These are phyloP conservation scores for Talaromyces sp. DNA, from an alignment of 2,329 filamentous ascomycete species.

Conservation along the genomic window DNA sequence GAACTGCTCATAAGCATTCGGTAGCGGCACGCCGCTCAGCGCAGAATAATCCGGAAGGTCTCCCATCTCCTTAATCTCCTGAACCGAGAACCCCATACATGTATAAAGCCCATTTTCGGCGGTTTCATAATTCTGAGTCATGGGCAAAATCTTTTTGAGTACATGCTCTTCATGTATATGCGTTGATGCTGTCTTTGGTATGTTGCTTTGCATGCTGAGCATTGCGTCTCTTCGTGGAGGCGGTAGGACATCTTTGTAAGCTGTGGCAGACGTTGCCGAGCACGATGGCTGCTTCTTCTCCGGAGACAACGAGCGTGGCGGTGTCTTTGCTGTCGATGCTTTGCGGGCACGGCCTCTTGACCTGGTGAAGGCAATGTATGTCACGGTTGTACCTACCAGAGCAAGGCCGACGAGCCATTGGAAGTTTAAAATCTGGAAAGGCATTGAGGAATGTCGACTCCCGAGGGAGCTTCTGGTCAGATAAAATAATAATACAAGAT, in stretches of 20 bases:
- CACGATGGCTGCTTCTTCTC: slow-evolving; percentile 38
- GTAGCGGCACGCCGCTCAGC: slow-evolving; percentile 71
- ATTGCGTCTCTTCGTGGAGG: slow-evolving; percentile 52
- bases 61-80: slow-evolving; percentile 67
- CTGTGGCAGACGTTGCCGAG: slow-evolving; percentile 24
- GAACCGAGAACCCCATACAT: slow-evolving; percentile 66
- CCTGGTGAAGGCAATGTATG: slow-evolving; percentile 29
- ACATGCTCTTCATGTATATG: slow-evolving; percentile 33
- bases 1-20: slow-evolving; percentile 62
- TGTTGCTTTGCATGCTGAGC: slow-evolving; percentile 27
- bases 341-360: slow-evolving; percentile 40
- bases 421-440: background rate
- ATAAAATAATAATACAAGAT: background rate
- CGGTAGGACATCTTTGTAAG: slow-evolving; percentile 51
- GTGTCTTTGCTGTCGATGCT: slow-evolving; percentile 50
- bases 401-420: slow-evolving; percentile 26
- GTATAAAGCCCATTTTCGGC: slow-evolving; percentile 49
- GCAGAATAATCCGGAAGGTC: slow-evolving; percentile 76
- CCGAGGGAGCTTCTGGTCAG: background rate
- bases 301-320: slow-evolving; percentile 52
- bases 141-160: slow-evolving; percentile 37
- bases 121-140: slow-evolving; percentile 39
- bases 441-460: background rate
- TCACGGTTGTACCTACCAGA: slow-evolving; percentile 23
- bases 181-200: slow-evolving; percentile 22